Evolutionary conservation across 2,329 filamentous ascomycete species (phyloP).

Genomic region (Botrytis sinoallii): DNA sequence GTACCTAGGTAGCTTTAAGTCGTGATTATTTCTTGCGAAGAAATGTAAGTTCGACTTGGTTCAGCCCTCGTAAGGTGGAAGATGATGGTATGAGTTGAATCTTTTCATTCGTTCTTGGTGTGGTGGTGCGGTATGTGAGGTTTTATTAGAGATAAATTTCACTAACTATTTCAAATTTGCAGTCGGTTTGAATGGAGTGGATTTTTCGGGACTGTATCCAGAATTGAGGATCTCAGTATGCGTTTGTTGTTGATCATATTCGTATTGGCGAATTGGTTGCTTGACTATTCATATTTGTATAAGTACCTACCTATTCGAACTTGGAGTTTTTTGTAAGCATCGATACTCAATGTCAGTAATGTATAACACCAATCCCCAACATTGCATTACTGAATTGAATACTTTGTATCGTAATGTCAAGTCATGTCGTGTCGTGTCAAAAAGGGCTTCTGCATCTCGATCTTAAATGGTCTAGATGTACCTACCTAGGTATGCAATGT

Average conservation of each 20-base stretch:
- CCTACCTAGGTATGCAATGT: not conserved
- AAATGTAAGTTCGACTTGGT: not conserved
- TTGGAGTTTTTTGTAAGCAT: not conserved
- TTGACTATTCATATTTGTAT: too few relatives aligned
- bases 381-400: not conserved
- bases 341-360: not conserved
- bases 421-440: not conserved
- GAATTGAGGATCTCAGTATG: not conserved
- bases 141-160: not conserved
- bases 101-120: not conserved
- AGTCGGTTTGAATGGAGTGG: not conserved
- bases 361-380: accelerated
- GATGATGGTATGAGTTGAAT: not conserved
- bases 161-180: not conserved
- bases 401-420: not conserved
- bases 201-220: not conserved
- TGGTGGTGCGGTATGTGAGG: too few relatives aligned
- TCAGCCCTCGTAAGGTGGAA: not conserved
- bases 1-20: not conserved
- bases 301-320: not conserved
- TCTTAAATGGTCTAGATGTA: not conserved
- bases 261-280: too few relatives aligned
- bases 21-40: not conserved
- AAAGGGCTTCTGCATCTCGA: not conserved
- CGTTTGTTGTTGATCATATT: not conserved